Evolutionary conservation across 768 basidiomycete species (phyloP).

Genomic region (Kwoniella pini): DNA sequence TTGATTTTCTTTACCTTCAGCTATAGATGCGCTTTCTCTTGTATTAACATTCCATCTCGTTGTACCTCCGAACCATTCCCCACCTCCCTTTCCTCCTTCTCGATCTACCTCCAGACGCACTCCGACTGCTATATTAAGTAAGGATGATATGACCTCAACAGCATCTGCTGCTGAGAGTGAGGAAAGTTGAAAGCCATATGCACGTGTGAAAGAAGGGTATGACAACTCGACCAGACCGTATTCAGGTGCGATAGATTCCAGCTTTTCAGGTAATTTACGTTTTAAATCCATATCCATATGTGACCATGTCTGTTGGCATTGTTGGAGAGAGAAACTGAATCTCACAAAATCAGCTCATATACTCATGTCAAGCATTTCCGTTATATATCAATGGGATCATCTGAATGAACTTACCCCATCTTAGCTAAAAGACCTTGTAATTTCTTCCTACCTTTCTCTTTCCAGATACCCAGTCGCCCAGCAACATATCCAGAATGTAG

Average conservation of each 20-base stretch:
- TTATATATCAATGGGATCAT: too few relatives aligned
- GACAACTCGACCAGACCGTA: slow-evolving; percentile 90
- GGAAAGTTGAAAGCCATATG: slow-evolving; percentile 83
- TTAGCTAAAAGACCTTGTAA: slow-evolving; percentile 91
- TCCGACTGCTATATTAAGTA: slow-evolving; percentile 88
- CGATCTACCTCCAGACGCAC: slow-evolving; percentile 86
- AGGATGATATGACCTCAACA: slow-evolving; percentile 80
- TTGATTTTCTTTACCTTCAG: slow-evolving; percentile 52
- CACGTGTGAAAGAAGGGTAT: slow-evolving; percentile 90
- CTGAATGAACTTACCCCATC: slow-evolving; percentile 86
- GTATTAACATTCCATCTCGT: slow-evolving; percentile 69
- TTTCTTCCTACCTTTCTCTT: slow-evolving; percentile 83
- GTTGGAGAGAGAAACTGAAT: slow-evolving; percentile 91
- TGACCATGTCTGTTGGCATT: slow-evolving; percentile 88
- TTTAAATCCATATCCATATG: slow-evolving; percentile 98
- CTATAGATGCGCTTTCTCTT: slow-evolving; percentile 43
- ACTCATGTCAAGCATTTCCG: too few relatives aligned
- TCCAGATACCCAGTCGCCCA: slow-evolving; percentile 93
- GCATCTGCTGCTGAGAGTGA: slow-evolving; percentile 90
- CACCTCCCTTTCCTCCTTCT: slow-evolving; percentile 85
- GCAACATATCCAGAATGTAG: slow-evolving; percentile 95
- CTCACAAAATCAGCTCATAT: too few relatives aligned
- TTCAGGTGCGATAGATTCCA: slow-evolving; percentile 87
- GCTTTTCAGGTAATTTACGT: slow-evolving; percentile 70
- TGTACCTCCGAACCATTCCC: slow-evolving; percentile 93